phyloP scores from a whole-genome alignment of 257 asterid species.

The Perilla frutescens region DNA sequence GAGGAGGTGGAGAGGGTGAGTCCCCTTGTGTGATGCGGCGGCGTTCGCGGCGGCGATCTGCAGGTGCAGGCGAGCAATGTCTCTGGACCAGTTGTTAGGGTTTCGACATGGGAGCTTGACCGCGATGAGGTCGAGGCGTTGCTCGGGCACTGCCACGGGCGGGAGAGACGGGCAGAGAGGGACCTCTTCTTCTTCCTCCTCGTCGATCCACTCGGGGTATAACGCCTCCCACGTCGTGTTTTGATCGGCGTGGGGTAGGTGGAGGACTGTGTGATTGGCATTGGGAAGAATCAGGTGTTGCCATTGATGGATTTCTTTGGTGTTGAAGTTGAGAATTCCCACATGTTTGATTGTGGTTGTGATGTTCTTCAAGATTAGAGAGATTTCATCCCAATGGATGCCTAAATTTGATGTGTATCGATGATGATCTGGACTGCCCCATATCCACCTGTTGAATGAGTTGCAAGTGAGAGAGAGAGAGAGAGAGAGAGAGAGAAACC shows the following conservation, averaged over 20 bases:
- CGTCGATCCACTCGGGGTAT: slow-evolving; percentile 95
- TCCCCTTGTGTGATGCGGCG: slow-evolving; percentile 68
- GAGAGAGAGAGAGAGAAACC: too few species aligned
- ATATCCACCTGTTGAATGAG: slow-evolving; percentile 59
- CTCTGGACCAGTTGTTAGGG: slow-evolving; percentile 69
- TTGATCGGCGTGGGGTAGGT: slow-evolving; percentile 48
- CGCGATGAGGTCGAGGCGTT: slow-evolving; percentile 61
- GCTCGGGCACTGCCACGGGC: slow-evolving; percentile 44
- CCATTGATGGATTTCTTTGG: slow-evolving; percentile 59
- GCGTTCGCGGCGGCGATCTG: slow-evolving; percentile 68
- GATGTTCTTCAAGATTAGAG: slow-evolving; percentile 32
- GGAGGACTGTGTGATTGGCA: slow-evolving; percentile 54
- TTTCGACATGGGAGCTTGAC: slow-evolving; percentile 78
- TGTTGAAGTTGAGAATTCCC: slow-evolving; percentile 71
- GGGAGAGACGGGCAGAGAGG: slow-evolving; percentile 81
- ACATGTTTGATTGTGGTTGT: slow-evolving; percentile 35
- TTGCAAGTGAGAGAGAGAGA: too few species aligned
- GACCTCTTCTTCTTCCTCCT: slow-evolving; percentile 66
- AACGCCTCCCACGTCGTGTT: slow-evolving; percentile 71
- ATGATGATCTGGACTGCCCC: slow-evolving; percentile 61
- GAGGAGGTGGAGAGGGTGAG: slow-evolving; percentile 51
- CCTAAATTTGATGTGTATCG: slow-evolving; percentile 54
- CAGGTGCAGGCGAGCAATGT: slow-evolving; percentile 72
- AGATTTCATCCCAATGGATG: slow-evolving; percentile 57
- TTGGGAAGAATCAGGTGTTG: slow-evolving; percentile 49